Percentiles rank a stretch among this genome's conserved stretches.
These are phyloP conservation scores for Chaetomium strumarium DNA, from an alignment of 2,329 filamentous ascomycete genomes.

Conservation along the genomic window DNA sequence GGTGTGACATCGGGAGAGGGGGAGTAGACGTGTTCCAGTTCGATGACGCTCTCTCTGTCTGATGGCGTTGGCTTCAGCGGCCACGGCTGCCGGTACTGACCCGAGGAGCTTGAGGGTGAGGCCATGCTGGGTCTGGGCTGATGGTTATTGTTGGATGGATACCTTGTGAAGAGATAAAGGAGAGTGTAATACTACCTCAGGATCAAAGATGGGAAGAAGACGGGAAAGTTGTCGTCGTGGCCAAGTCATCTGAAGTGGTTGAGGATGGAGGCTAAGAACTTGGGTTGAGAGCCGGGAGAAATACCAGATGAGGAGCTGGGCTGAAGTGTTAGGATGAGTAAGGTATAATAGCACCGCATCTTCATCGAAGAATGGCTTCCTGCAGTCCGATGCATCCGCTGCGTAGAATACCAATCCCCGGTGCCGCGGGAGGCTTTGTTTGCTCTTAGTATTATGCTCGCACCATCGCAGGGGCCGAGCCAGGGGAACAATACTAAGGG, in stretches of 20 bases:
- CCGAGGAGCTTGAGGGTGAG: too few species aligned
- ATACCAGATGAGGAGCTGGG: not conserved
- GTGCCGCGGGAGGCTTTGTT: slow-evolving; percentile 17
- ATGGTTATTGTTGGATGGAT: too few species aligned
- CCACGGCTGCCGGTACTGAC: too few species aligned
- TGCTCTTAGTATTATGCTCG: slow-evolving; percentile 22
- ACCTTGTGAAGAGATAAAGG: too few species aligned
- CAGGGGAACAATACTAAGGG: slow-evolving; percentile 22
- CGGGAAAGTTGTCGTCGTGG: too few species aligned
- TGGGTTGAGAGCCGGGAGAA: not conserved
- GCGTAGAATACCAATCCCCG: slow-evolving; percentile 1
- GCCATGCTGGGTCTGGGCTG: too few species aligned
- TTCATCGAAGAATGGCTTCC: not conserved
- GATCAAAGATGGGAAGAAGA: not conserved
- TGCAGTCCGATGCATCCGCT: not conserved
- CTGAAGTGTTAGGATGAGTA: not conserved
- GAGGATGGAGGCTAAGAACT: not conserved
- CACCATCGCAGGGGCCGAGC: not conserved
- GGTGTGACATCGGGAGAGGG: too few species aligned
- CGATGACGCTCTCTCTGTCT: too few species aligned
- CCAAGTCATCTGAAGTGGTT: not conserved
- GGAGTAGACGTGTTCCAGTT: too few species aligned
- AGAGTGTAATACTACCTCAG: not conserved
- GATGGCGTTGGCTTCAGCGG: too few species aligned
- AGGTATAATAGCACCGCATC: not conserved